Evolutionary conservation across 345 rosid genomes (phyloP).

Genomic region (Capsella bursapastoris): DNA sequence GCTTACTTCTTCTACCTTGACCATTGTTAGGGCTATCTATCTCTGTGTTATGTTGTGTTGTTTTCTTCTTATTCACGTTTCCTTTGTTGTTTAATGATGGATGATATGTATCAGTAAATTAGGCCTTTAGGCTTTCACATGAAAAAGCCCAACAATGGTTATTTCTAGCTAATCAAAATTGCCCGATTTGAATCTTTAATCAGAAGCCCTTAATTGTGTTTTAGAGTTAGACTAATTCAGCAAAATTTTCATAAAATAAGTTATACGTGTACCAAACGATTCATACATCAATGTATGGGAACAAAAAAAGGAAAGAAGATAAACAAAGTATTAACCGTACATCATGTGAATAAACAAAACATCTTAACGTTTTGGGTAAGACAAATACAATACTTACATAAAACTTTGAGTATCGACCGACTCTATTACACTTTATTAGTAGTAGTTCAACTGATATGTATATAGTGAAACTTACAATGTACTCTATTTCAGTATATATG

Average conservation of each 20-base stretch:
- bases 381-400: constrained; percentile 5
- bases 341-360: neutral
- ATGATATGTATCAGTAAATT: constrained; percentile 20
- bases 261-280: neutral
- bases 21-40: constrained; percentile 11
- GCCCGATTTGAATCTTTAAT: neutral
- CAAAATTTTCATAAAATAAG: neutral
- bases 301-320: too few relatives aligned
- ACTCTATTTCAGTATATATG: too few relatives aligned
- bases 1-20: neutral
- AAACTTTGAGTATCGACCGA: constrained; percentile 28
- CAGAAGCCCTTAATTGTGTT: too few relatives aligned
- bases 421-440: neutral
- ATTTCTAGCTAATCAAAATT: neutral
- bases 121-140: constrained; percentile 26
- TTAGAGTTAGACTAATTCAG: too few relatives aligned
- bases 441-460: too few relatives aligned
- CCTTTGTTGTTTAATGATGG: neutral
- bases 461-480: too few relatives aligned
- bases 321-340: neutral
- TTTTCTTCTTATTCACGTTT: constrained; percentile 35
- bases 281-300: neutral
- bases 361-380: constrained; percentile 25
- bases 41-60: neutral
- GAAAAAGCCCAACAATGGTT: neutral